Conservation (phyloP, 2,329 filamentous ascomycete genomes). For the Aspergillus thermomutatus region DNA sequence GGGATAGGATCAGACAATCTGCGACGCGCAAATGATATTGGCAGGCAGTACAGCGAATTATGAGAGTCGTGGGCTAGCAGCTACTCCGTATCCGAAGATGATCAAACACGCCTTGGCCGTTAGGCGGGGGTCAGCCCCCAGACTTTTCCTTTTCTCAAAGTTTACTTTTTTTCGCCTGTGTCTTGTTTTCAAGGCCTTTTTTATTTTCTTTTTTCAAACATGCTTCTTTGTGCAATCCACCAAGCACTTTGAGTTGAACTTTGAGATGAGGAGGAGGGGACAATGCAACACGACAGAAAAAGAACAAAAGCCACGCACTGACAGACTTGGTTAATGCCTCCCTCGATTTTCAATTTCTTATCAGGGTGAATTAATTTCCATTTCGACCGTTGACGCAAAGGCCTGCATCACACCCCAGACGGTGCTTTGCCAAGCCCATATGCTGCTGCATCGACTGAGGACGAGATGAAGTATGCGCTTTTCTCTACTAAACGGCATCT, state of each 20-base stretch:
- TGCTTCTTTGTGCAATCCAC: background rate
- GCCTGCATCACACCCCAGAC: conserved; percentile 2
- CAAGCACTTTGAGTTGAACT: too few species aligned
- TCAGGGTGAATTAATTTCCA: background rate
- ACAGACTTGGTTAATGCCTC: background rate
- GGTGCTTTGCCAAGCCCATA: conserved; percentile 14
- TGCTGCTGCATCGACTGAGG: conserved; percentile 9
- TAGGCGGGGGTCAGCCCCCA: background rate
- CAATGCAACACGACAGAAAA: background rate
- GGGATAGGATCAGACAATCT: background rate
- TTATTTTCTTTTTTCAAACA: background rate
- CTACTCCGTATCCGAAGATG: background rate
- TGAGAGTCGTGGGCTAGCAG: background rate
- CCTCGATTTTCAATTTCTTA: background rate
- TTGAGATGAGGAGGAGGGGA: background rate
- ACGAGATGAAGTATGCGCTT: conserved; percentile 15
- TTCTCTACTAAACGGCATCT: background rate
- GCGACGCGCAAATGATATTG: background rate
- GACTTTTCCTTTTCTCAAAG: background rate
- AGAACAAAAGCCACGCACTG: background rate
- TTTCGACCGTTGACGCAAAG: conserved; percentile 10
- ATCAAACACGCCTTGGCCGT: background rate
- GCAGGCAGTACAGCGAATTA: background rate
- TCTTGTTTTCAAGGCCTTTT: background rate
- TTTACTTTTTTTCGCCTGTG: background rate